A percentile compares a stretch with the other conserved stretches of the same genome.
Evolutionary conservation across 202 grass and related monocot genomes (phyloP).

Genomic region (Hordeum pubiflorum): DNA sequence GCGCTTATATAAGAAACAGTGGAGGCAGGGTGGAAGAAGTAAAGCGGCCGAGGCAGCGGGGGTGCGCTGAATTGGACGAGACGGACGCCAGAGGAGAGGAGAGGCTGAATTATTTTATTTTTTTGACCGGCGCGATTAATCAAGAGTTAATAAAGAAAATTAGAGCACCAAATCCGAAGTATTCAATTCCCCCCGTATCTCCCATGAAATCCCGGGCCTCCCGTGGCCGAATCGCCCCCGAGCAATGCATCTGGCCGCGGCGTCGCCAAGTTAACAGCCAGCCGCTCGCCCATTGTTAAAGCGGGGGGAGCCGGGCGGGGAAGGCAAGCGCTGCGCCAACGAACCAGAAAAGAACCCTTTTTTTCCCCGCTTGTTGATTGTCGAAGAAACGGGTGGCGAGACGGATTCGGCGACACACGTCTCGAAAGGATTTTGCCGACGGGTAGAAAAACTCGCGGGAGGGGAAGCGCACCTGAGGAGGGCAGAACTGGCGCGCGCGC

Average conservation of each 20-base stretch:
- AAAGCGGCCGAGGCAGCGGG: constrained; percentile 14
- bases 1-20: constrained; percentile 67
- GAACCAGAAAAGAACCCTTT: background rate
- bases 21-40: background rate
- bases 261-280: background rate
- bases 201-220: constrained; percentile 34
- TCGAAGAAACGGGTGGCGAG: background rate
- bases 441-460: background rate
- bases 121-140: constrained; percentile 5
- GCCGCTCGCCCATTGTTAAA: constrained; percentile 40
- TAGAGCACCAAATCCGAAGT: constrained; percentile 31
- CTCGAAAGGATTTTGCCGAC: constrained; percentile 33
- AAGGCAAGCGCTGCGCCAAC: constrained; percentile 11
- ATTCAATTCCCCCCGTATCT: constrained; percentile 40
- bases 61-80: constrained; percentile 35
- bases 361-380: background rate
- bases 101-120: background rate
- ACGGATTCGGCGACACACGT: constrained; percentile 21
- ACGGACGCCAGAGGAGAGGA: constrained; percentile 13
- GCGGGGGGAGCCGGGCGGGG: background rate
- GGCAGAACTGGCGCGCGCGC: constrained; percentile 13
- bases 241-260: constrained; percentile 49
- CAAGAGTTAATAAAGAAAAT: constrained; percentile 17
- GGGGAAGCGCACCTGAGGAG: constrained; percentile 36
- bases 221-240: constrained; percentile 21